Evolutionary conservation across 2,329 filamentous ascomycete species (phyloP), one percentile per base, ranked within the genome.

Genomic region (Phyllachora maydis): DNA sequence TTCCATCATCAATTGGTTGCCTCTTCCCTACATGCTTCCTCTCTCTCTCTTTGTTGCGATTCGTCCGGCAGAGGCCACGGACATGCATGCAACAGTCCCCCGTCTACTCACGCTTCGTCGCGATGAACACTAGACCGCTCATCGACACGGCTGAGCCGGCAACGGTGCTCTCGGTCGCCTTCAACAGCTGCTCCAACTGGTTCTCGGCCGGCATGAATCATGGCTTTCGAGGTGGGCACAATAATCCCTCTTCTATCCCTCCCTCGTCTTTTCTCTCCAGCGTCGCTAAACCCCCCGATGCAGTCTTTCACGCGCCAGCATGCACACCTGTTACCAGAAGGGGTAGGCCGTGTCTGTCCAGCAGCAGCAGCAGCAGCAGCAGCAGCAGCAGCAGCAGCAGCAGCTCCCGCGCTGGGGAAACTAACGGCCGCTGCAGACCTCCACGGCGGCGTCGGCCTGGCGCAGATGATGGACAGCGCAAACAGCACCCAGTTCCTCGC

Each of bases 401-500:
- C 58, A 39, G 27, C 10, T 11, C n/a, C 15, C 17, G 3, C 8
- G 5, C 6, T 30, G 16, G 29, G 20, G 14, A 23, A n/a, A 6
- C 10, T 10, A 10, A n/a, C n/a, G n/a, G n/a, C n/a, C 28, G 14
- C 26, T 23, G 13, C 30, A 74, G 72, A 77, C 37, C 79, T 82
- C 52, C 77, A 76, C 42, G 78, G 74, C 11, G 81, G 82, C 22
- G 69, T 92, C 32, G 78, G 75, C 19, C 58, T 79, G 19, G 77
- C 74, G 14, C 73, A 82, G 45, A 88, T 92, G 77, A 70, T 92
- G 43, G 77, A 76, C 21, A 75, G 70, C 35, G 71, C 78, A 25
- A 83, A 85, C 49, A n/a, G n/a, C n/a, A n/a, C n/a, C n/a, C n/a
- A n/a, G n/a, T 91, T 83, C 44, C 59, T 93, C 17, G 85, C 79